These are phyloP conservation scores for Ophiostoma ips DNA, from an alignment of 2,329 filamentous ascomycete species.

Conservation along the genomic window DNA sequence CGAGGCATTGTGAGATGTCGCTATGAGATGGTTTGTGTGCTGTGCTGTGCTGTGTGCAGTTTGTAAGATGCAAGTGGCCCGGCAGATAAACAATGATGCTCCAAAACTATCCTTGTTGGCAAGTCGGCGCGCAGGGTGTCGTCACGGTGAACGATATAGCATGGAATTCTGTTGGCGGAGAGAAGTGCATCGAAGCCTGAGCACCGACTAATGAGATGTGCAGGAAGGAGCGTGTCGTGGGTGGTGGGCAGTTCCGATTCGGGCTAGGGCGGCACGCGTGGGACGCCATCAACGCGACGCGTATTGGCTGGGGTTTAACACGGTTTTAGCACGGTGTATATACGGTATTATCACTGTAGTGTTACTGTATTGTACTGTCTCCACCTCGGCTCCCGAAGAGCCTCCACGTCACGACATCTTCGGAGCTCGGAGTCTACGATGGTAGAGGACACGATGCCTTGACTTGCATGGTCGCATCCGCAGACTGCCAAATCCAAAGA, in stretches of 20 bases:
- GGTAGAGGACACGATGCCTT: too few relatives aligned
- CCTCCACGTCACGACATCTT: not conserved
- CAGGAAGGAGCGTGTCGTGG: not conserved
- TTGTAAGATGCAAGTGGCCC: not conserved
- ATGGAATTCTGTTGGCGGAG: not conserved
- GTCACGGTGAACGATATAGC: not conserved
- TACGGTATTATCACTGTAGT: not conserved
- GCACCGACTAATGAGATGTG: not conserved
- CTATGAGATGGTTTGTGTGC: not conserved
- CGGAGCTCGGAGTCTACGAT: not conserved
- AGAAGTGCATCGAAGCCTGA: not conserved
- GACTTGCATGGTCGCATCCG: too few relatives aligned
- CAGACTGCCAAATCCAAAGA: too few relatives aligned
- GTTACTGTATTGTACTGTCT: not conserved
- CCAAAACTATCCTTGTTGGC: not conserved
- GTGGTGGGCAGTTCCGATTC: not conserved
- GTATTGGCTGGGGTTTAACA: too few relatives aligned
- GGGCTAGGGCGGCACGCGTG: not conserved
- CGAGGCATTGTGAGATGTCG: conserved; percentile 12
- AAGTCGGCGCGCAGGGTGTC: not conserved
- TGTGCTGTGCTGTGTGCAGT: not conserved
- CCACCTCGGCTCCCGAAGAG: not conserved
- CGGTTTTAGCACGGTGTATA: too few relatives aligned
- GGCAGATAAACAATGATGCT: not conserved
- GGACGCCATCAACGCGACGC: not conserved